A percentile compares a stretch with the other conserved stretches of the same genome.
Conservation (phyloP, 441 rosid genomes). For the Erodium trifolium region DNA sequence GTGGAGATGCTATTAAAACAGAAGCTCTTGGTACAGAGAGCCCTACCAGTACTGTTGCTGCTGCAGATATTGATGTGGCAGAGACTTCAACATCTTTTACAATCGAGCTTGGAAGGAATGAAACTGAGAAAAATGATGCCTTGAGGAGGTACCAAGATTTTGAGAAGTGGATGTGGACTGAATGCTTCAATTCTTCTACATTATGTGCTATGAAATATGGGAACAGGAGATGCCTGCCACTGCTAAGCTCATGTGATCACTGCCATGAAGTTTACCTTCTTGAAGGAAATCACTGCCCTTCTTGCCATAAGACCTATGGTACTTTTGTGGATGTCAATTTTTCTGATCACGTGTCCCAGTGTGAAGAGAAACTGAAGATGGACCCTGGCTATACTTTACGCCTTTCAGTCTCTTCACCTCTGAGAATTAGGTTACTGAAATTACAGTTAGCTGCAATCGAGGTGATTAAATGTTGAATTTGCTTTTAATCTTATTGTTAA, state of each 20-base stretch:
- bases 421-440: slow-evolving; percentile 54
- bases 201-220: slow-evolving; percentile 47
- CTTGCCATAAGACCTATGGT: slow-evolving; percentile 37
- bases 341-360: slow-evolving; percentile 40
- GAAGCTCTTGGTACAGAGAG: slow-evolving; percentile 39
- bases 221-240: slow-evolving; percentile 43
- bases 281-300: slow-evolving; percentile 39
- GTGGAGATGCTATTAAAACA: slow-evolving; percentile 30
- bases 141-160: slow-evolving; percentile 58
- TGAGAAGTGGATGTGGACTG: slow-evolving; percentile 83
- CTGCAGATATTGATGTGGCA: slow-evolving; percentile 35
- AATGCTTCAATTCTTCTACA: slow-evolving; percentile 33
- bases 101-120: slow-evolving; percentile 58
- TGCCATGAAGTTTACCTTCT: slow-evolving; percentile 41
- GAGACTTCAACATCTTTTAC: slow-evolving; percentile 54
- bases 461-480: slow-evolving; percentile 27
- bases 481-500: too few relatives aligned
- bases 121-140: slow-evolving; percentile 47
- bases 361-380: slow-evolving; percentile 23
- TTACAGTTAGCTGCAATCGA: slow-evolving; percentile 49
- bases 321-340: slow-evolving; percentile 28
- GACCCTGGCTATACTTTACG: slow-evolving; percentile 17
- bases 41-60: slow-evolving; percentile 53
- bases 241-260: slow-evolving; percentile 43
- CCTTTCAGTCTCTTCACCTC: slow-evolving; percentile 38